A percentile compares a stretch with the other conserved stretches of the same genome.
Evolutionary conservation across 495 filamentous ascomycete genomes (phyloP).

Genomic region (Aspergillus hancockii): DNA sequence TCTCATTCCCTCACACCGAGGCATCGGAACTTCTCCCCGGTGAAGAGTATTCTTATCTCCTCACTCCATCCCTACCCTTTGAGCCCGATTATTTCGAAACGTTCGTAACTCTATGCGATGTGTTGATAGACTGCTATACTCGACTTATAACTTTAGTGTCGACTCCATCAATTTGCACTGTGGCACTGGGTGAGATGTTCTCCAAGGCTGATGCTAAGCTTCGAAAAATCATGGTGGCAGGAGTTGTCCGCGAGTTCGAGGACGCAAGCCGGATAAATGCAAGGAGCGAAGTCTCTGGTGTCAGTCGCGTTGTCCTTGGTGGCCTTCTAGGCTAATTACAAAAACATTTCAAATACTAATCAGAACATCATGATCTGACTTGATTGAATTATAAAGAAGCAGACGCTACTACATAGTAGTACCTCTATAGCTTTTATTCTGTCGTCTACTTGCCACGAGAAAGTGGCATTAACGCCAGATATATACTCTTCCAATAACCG

Average conservation of each 20-base stretch:
- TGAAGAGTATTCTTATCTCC: constrained; percentile 84
- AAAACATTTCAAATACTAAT: background rate
- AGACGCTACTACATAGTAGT: background rate
- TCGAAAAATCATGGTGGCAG: constrained; percentile 81
- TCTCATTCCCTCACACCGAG: constrained; percentile 50
- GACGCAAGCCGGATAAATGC: constrained; percentile 73
- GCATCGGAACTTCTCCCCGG: constrained; percentile 58
- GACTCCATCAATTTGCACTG: constrained; percentile 63
- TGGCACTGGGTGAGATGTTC: constrained; percentile 74
- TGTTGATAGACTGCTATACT: constrained; percentile 89
- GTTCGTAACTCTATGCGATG: constrained; percentile 95
- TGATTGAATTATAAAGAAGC: background rate
- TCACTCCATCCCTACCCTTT: constrained; percentile 92
- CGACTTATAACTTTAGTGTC: constrained; percentile 71
- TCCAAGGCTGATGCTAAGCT: constrained; percentile 84
- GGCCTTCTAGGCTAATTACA: constrained; percentile 73
- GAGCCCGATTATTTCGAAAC: constrained; percentile 97
- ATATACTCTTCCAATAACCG: background rate
- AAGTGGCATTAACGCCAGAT: background rate
- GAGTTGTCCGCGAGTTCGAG: constrained; percentile 90
- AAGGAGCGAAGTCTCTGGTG: constrained; percentile 76
- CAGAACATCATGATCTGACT: background rate
- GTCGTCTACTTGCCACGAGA: background rate
- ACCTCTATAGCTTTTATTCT: background rate
- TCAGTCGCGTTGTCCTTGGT: constrained; percentile 86